Conservation (phyloP, 371 early-diverging fungal genomes). For the Mortierella sp. region DNA sequence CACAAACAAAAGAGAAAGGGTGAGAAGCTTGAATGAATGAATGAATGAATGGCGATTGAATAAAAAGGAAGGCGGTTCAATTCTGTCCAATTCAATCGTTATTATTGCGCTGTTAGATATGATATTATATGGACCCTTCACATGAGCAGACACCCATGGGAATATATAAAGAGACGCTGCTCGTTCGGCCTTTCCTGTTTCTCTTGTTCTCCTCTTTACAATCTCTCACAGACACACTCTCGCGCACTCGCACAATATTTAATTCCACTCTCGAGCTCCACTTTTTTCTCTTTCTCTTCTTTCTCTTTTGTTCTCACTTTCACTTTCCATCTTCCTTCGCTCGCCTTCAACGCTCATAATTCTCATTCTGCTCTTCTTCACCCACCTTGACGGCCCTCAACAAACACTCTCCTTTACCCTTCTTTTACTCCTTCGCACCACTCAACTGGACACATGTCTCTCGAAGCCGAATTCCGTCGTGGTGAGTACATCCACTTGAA, state of each 20-base stretch:
- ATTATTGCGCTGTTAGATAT: too few relatives aligned
- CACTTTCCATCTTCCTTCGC: background rate
- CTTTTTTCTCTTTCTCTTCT: too few relatives aligned
- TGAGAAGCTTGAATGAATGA: too few relatives aligned
- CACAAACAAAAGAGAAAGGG: too few relatives aligned
- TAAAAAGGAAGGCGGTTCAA: too few relatives aligned
- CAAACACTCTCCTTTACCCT: background rate
- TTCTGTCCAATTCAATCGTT: too few relatives aligned
- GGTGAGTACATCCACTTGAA: slow-evolving; percentile 23
- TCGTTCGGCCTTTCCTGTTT: slow-evolving; percentile 1
- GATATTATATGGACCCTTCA: background rate
- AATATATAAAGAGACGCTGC: background rate
- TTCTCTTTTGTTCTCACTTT: background rate
- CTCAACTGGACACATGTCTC: slow-evolving; percentile 25
- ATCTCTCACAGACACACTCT: background rate
- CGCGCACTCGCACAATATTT: too few relatives aligned
- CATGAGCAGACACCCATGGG: background rate
- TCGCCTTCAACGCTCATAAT: too few relatives aligned
- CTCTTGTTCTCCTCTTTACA: background rate
- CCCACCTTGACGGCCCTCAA: background rate
- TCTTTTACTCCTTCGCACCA: background rate
- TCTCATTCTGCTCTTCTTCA: slow-evolving; percentile 3
- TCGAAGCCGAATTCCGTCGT: slow-evolving; percentile 37
- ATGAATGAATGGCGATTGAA: too few relatives aligned
- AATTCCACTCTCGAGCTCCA: too few relatives aligned